Evolutionary conservation across 345 rosid species (phyloP).

Genomic region (Euphorbia pulcherrima): DNA sequence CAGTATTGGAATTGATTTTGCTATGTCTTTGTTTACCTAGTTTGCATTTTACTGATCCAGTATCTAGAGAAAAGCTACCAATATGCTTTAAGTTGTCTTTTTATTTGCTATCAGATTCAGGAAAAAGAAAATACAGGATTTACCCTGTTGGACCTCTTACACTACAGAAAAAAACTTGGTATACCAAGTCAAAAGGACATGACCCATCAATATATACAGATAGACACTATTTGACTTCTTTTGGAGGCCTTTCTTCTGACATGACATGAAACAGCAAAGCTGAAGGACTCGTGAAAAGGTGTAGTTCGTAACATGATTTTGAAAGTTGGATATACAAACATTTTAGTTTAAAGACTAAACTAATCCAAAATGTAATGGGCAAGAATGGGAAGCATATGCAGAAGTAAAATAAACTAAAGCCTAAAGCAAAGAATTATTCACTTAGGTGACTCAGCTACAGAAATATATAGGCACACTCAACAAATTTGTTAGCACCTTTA

Average conservation of each 20-base stretch:
- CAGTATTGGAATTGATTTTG: no score
- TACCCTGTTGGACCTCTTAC: background rate
- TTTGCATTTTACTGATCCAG: no score
- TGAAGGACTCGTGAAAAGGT: background rate
- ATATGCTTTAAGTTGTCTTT: no score
- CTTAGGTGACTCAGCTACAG: no score
- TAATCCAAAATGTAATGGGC: background rate
- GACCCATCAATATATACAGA: background rate
- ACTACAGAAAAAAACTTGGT: background rate
- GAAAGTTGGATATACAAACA: background rate
- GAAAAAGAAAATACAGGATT: background rate
- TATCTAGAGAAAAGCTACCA: no score
- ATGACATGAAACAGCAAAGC: background rate
- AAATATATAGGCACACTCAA: background rate
- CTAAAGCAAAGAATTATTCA: background rate
- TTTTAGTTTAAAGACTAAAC: background rate
- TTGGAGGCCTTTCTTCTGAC: background rate
- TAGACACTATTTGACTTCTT: background rate
- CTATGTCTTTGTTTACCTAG: no score
- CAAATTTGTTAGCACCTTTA: background rate
- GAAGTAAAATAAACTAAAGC: background rate
- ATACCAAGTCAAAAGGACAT: background rate
- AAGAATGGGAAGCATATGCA: no score
- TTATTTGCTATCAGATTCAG: background rate
- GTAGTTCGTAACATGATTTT: background rate